phyloP scores from a whole-genome alignment of 2,329 filamentous ascomycete genomes.

The Aureobasidium mangrovei region DNA sequence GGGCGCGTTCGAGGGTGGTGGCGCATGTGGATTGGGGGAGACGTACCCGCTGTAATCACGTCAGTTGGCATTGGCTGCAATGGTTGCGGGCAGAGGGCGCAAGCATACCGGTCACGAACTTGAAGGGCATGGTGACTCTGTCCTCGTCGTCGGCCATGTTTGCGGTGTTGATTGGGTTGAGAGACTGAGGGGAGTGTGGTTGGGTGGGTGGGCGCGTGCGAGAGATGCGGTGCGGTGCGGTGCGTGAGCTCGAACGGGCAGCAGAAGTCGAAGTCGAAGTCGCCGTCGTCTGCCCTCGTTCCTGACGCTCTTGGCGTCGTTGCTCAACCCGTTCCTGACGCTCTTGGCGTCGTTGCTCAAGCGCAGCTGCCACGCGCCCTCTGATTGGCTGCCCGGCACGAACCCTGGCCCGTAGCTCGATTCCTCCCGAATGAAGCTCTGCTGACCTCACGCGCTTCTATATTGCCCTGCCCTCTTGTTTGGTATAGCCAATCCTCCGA shows the following conservation, averaged over 20 bases:
- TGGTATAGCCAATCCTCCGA: not conserved
- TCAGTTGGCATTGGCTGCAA: constrained; percentile 19
- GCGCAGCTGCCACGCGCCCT: not conserved
- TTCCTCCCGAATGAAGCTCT: constrained; percentile 3
- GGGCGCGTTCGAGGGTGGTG: not conserved
- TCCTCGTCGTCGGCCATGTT: constrained; percentile 89
- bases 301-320: constrained; percentile 6
- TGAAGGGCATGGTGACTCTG: constrained; percentile 97
- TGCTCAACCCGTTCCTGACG: not conserved
- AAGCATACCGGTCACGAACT: constrained; percentile 94
- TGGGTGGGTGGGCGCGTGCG: constrained; percentile 17
- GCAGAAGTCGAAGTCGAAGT: not conserved
- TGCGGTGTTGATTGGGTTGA: constrained; percentile 32
- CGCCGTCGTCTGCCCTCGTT: constrained; percentile 4
- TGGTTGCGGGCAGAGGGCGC: constrained; percentile 27
- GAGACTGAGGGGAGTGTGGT: constrained; percentile 14
- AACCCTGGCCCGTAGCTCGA: not conserved
- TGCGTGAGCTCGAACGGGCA: not conserved
- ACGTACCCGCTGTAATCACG: constrained; percentile 14
- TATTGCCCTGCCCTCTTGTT: not conserved
- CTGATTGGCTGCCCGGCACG: constrained; percentile 8
- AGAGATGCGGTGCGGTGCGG: not conserved
- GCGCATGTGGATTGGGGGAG: not conserved
- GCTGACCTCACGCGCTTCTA: constrained; percentile 9
- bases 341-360: constrained; percentile 1